Base-by-base conservation (phyloP, 257 asterid species). In the Ajuga chamaepitys region DNA sequence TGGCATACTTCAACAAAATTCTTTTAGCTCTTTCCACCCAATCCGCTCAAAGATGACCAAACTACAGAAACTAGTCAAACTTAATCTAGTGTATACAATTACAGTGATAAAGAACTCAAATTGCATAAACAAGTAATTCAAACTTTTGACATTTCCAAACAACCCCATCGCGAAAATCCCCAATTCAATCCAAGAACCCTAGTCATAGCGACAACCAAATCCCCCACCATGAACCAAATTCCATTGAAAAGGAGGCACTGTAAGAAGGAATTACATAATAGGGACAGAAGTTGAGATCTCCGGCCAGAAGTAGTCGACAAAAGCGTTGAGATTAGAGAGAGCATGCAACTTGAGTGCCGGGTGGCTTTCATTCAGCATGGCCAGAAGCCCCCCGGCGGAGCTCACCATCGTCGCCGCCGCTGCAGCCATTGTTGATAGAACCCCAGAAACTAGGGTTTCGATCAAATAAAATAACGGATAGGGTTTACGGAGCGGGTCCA, bases 231-330 rank as follows among this genome's bases (percentile, higher is more conserved):
- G 66, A 37, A 2, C 57, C n/a, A 37, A 54, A 12, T 13, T 51
- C 44, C 40, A 22, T 46, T 4, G 28, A 18, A 7, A 12, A 35
- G 18, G 45, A 4, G 64, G 5, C 24, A 35, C 35, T 30, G 37
- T 0, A 5, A 4, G 14, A 35, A 25, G 28, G 2, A 51, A 48
- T 8, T 87, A 92, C 98, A 88, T 87, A 66, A 81, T 74, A 1
- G 89, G 92, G 18, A 87, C 96, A 14, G 89, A 85, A n/a, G 95
- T 87, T 47, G 98, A 85, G 78, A 92, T 92, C 89, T 92, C 97
- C 12, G 89, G 97, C 96, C 97, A 92, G 76, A 83, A 87, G 80
- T 71, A 82, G 77, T 85, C 95, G 7, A 89, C 98, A 16, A 79
- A 80, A 4, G 91, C 67, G 55, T 92, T 92, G 66, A 92, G 95